Conservation (phyloP, 176 grass and related monocot genomes). For the Metroxylon sagu region DNA sequence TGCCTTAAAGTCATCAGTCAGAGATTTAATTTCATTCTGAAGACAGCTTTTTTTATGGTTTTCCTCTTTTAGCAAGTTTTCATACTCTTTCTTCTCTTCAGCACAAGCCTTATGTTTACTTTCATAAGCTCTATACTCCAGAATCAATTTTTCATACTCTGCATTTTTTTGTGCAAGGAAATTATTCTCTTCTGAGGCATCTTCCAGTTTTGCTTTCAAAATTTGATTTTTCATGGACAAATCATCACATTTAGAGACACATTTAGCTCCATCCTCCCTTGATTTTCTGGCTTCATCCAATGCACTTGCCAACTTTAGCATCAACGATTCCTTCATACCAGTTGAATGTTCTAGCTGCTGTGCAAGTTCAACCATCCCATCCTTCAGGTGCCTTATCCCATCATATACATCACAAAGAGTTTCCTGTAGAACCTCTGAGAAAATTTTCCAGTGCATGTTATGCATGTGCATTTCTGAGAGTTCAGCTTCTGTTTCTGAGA, state of each 20-base stretch:
- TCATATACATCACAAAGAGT: constrained; percentile 49
- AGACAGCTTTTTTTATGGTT: constrained; percentile 40
- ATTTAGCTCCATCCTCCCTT: constrained; percentile 63
- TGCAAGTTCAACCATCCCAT: constrained; percentile 46
- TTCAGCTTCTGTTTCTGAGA: constrained; percentile 46
- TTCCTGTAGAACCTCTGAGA: constrained; percentile 63
- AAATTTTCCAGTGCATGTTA: constrained; percentile 63
- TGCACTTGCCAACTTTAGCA: constrained; percentile 39
- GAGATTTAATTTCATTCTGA: constrained; percentile 38
- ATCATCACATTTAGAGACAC: constrained; percentile 64
- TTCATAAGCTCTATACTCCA: constrained; percentile 45
- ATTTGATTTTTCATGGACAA: constrained; percentile 57
- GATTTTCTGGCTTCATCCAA: constrained; percentile 55
- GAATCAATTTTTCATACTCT: constrained; percentile 36
- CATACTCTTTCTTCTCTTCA: constrained; percentile 63
- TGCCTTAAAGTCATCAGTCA: constrained; percentile 36
- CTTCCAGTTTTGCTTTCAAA: constrained; percentile 78
- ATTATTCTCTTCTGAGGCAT: constrained; percentile 48
- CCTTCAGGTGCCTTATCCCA: constrained; percentile 41
- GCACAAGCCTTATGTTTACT: constrained; percentile 34
- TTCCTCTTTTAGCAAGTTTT: constrained; percentile 63
- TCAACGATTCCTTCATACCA: constrained; percentile 39
- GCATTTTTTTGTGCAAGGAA: constrained; percentile 33
- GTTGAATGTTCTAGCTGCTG: constrained; percentile 49
- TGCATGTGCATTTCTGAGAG: constrained; percentile 43